Evolutionary conservation across 83 land plant species (phyloP).

Genomic region (Diphasiastrum complanatum): DNA sequence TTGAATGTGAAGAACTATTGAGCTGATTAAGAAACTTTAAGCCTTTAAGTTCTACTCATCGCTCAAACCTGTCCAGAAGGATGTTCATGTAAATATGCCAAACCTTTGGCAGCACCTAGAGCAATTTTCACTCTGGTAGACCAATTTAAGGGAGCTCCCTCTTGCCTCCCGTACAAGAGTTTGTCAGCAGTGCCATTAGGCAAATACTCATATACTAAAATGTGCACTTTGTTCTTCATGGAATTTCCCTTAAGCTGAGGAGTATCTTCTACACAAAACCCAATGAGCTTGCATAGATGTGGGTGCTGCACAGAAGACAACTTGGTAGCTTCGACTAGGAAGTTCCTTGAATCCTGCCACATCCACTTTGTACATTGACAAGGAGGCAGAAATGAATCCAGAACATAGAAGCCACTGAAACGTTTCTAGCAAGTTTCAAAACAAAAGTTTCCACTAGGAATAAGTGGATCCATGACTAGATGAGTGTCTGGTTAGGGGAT

Average conservation of each 20-base stretch:
- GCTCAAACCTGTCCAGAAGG: conserved; percentile 63
- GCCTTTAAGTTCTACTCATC: too few relatives aligned
- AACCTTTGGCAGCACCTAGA: conserved; percentile 79
- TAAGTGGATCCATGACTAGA: too few relatives aligned
- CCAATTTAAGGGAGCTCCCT: conserved; percentile 72
- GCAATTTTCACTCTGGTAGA: conserved; percentile 63
- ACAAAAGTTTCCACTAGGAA: too few relatives aligned
- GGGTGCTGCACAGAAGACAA: conserved; percentile 65
- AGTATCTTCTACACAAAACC: conserved; percentile 70
- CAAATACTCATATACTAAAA: conserved; percentile 70
- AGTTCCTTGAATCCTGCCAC: conserved; percentile 47
- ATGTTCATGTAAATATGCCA: conserved; percentile 76
- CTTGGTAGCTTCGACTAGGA: conserved; percentile 46
- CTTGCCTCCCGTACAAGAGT: conserved; percentile 50
- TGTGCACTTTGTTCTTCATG: conserved; percentile 24
- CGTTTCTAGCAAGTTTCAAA: too few relatives aligned
- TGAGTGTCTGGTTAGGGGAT: too few relatives aligned
- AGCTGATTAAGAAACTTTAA: neutral
- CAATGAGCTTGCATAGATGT: conserved; percentile 61
- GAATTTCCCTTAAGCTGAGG: conserved; percentile 1
- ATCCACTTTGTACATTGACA: neutral
- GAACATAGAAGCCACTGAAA: too few relatives aligned
- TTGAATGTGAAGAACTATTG: neutral
- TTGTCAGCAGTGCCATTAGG: conserved; percentile 73
- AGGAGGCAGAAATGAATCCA: too few relatives aligned